phyloP scores from a whole-genome alignment of 2,329 filamentous ascomycete genomes.

The Botrytis elliptica region DNA sequence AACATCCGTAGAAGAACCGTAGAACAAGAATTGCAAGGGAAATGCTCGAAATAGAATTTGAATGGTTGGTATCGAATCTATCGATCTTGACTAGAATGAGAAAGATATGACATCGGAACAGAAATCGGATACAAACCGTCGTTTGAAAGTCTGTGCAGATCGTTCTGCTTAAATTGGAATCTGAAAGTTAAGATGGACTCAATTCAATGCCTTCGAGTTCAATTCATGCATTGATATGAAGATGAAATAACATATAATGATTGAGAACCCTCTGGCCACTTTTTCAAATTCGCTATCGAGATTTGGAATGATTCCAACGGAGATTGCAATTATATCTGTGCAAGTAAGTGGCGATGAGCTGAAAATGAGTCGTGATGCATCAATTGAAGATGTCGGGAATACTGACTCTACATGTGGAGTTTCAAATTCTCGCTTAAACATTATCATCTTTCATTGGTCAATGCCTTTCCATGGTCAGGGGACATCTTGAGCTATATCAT shows the following conservation, averaged over 20 bases:
- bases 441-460: background rate
- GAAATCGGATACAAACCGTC: background rate
- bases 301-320: background rate
- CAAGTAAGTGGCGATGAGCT: background rate
- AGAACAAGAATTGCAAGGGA: slow-evolving; percentile 9
- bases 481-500: background rate
- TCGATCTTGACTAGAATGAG: slow-evolving; percentile 1
- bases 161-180: slow-evolving; percentile 5
- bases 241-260: slow-evolving; percentile 14
- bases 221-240: slow-evolving; percentile 14
- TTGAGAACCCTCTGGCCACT: background rate
- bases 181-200: background rate
- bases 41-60: background rate
- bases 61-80: background rate
- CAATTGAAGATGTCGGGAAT: background rate
- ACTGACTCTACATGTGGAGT: background rate
- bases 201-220: background rate
- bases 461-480: background rate
- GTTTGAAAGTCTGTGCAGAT: background rate
- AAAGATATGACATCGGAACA: background rate
- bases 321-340: slow-evolving; percentile 7
- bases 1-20: slow-evolving; percentile 5
- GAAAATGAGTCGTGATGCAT: slow-evolving; percentile 7
- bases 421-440: slow-evolving; percentile 13
- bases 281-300: slow-evolving; percentile 4